Base-by-base conservation (phyloP, 306 rosid species). In the Dryas drummondii region DNA sequence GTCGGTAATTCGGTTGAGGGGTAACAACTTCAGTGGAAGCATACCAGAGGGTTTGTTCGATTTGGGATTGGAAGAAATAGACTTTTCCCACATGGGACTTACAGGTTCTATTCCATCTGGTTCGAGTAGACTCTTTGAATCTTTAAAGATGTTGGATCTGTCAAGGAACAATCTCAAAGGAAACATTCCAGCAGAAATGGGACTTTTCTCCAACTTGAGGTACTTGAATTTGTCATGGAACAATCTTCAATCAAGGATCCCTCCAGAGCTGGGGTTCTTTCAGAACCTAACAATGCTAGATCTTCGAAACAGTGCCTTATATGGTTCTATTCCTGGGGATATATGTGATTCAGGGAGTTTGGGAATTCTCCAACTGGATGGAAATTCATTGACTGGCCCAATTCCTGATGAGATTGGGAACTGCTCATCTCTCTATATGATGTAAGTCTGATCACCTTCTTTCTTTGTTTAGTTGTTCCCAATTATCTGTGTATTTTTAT, bases 191-290 rank as follows among this genome's bases (percentile, higher is more conserved):
- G 87, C 89, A 50, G 93, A 94, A 78, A 79, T 85, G 50, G 93
- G 93, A 0, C 84, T 86, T 71, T 85, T 85, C 76, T 88, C 85
- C 52, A 85, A 82, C 56, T 68, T 94, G 66, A 84, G 82, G 75
- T 86, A 88, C 73, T 79, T 90, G 86, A 94, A 94, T 78, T 75
- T 94, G 57, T 94, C 98, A 68, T 91, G 96, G 97, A 94, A 94
- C 86, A 88, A 85, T 69, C 86, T 94, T 58, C 83, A 84, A 19
- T 84, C 97, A 4, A 77, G 68, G 72, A 88, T 94, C 61, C 91
- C 93, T 10, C 90, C 96, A 40, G 93, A 86, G 37, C 76, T 94
- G 44, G 96, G 97, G 12, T 72, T 85, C 52, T 89, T 85, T 71
- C 83, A 82, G 80, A 91, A 87, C 16, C 78, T 94, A 47, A 81